These are phyloP conservation scores for Tilletia horrida DNA, from an alignment of 1,284 basidiomycete genomes.

Conservation along the genomic window DNA sequence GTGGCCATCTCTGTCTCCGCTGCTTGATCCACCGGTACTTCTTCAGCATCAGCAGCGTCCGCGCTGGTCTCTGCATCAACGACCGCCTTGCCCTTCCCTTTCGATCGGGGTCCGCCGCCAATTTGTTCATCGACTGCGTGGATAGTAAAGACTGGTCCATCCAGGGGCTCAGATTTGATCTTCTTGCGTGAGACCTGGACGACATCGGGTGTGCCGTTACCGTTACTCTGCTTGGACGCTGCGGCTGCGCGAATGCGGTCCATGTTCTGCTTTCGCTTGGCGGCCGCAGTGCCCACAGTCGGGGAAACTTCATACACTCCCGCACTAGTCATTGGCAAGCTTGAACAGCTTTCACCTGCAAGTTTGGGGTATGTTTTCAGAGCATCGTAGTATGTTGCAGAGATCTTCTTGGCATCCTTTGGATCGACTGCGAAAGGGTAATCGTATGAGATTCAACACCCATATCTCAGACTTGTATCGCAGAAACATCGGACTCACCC, in stretches of 20 bases:
- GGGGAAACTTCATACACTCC: neutral
- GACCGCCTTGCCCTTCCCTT: conserved; percentile 31
- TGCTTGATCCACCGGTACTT: neutral
- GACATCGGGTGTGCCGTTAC: neutral
- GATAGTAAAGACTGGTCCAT: conserved; percentile 42
- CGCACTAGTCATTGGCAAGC: conserved; percentile 1
- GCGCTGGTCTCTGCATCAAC: conserved; percentile 6
- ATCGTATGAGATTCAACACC: neutral
- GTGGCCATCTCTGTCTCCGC: neutral
- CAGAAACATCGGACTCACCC: too few species aligned
- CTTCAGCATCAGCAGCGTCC: conserved; percentile 9
- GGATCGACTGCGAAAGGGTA: neutral
- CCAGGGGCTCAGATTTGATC: conserved; percentile 1
- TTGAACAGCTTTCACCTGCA: conserved; percentile 3
- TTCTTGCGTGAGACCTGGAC: conserved; percentile 4
- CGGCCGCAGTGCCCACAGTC: neutral
- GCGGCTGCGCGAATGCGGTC: conserved; percentile 11
- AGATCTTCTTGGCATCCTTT: neutral
- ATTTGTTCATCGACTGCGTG: conserved; percentile 47
- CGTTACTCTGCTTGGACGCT: neutral
- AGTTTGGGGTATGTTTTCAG: conserved; percentile 8
- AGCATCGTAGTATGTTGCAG: conserved; percentile 5
- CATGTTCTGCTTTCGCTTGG: conserved; percentile 12
- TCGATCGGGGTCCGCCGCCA: conserved; percentile 28
- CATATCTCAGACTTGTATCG: too few species aligned